Conservation (phyloP, 2,329 filamentous ascomycete species). For the Pseudovirgaria hyperparasitica region DNA sequence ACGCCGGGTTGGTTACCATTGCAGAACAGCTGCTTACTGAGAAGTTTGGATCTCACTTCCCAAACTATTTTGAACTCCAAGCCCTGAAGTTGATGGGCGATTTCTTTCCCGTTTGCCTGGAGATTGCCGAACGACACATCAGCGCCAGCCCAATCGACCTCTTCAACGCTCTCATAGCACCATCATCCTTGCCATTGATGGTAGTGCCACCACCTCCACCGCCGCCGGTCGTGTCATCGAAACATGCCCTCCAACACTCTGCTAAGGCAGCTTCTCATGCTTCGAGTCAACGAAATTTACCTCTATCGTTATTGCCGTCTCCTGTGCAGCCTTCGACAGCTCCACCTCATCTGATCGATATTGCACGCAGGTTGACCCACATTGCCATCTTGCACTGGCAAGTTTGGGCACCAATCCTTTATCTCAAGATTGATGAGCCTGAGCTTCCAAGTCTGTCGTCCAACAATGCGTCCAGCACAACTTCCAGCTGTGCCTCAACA, state of each 20-base stretch:
- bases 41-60: no score
- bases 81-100: conserved; percentile 15
- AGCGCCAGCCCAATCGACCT: conserved; percentile 28
- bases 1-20: conserved; percentile 20
- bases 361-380: conserved; percentile 69
- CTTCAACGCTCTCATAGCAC: conserved; percentile 28
- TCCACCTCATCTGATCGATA: conserved; percentile 40
- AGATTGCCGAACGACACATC: conserved; percentile 16
- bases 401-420: conserved; percentile 70
- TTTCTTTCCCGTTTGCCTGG: conserved; percentile 16
- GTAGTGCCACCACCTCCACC: conserved; percentile 7
- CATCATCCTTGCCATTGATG: conserved; percentile 3
- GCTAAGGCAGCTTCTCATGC: no score
- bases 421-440: conserved; percentile 34
- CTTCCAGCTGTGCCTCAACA: no score
- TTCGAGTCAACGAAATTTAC: no score
- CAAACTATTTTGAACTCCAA: conserved; percentile 18
- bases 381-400: conserved; percentile 80
- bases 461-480: no score
- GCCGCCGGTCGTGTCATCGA: conserved; percentile 7
- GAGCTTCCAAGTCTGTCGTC: no score
- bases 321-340: no score
- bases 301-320: no score
- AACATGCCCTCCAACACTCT: no score
- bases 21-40: conserved; percentile 22